Percentiles rank a stretch among this genome's conserved stretches.
phyloP scores from a whole-genome alignment of 257 asterid genomes.

The Primulina tabacum region DNA sequence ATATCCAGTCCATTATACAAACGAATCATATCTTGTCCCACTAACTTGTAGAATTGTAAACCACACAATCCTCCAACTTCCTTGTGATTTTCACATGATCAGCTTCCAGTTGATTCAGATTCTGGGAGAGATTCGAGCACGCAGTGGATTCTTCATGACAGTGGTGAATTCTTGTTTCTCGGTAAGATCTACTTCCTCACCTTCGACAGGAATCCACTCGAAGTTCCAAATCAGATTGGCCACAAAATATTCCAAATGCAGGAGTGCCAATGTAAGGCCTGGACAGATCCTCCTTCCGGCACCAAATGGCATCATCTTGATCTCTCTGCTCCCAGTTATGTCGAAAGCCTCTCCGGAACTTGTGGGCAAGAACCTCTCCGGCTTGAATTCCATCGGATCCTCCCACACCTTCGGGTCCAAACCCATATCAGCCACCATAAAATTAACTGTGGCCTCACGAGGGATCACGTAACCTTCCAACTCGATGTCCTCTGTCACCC shows the following conservation, averaged over 20 bases:
- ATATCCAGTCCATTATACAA: too few species aligned
- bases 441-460: too few species aligned
- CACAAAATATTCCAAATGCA: neutral
- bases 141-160: too few species aligned
- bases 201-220: slow-evolving; percentile 24
- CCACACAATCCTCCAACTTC: too few species aligned
- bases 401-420: slow-evolving; percentile 22
- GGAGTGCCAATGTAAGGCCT: neutral
- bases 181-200: slow-evolving; percentile 23
- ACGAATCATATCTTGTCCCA: too few species aligned
- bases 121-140: too few species aligned
- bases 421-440: slow-evolving; percentile 11
- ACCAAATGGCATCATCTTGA: slow-evolving; percentile 40
- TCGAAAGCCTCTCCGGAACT: slow-evolving; percentile 7
- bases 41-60: too few species aligned
- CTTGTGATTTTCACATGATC: too few species aligned
- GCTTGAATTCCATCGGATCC: slow-evolving; percentile 29
- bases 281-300: slow-evolving; percentile 38
- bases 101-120: too few species aligned
- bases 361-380: slow-evolving; percentile 26
- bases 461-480: slow-evolving; percentile 23
- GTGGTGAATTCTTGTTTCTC: neutral
- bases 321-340: slow-evolving; percentile 26
- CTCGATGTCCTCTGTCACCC: slow-evolving; percentile 24
- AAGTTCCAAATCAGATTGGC: slow-evolving; percentile 32